Evolutionary conservation across 1,284 basidiomycete genomes (phyloP).

Genomic region (Pascua guehoae): DNA sequence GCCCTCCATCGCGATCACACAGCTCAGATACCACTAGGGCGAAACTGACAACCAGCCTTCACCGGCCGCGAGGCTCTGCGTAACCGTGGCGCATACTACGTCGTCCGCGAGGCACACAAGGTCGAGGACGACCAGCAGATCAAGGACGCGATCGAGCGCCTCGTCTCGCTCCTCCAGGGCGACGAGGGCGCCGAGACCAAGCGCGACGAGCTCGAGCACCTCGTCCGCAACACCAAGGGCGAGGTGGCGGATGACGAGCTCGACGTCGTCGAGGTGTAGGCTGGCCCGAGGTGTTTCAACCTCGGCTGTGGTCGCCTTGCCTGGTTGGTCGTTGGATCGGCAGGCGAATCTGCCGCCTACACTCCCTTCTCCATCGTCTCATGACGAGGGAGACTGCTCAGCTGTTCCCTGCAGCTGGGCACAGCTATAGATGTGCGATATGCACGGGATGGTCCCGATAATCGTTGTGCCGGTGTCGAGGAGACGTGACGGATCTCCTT

Average conservation of each 20-base stretch:
- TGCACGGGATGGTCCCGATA: too few relatives aligned
- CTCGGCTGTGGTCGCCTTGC: not conserved
- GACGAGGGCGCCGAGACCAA: constrained; percentile 60
- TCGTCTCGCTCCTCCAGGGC: constrained; percentile 70
- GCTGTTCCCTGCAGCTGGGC: too few relatives aligned
- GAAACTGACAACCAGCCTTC: constrained; percentile 50
- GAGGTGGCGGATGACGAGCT: constrained; percentile 32
- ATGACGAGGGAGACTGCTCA: too few relatives aligned
- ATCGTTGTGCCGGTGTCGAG: too few relatives aligned
- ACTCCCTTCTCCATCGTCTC: too few relatives aligned
- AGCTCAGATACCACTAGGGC: too few relatives aligned
- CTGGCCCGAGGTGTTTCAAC: not conserved
- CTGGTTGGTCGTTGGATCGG: not conserved
- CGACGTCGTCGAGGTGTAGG: constrained; percentile 34
- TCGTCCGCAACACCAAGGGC: constrained; percentile 50
- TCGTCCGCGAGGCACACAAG: constrained; percentile 76
- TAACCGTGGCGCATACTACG: constrained; percentile 78
- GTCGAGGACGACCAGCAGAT: constrained; percentile 72
- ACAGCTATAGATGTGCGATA: too few relatives aligned
- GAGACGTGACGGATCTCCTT: too few relatives aligned
- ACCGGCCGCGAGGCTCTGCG: constrained; percentile 81
- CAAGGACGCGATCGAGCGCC: constrained; percentile 63
- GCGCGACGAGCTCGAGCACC: constrained; percentile 53
- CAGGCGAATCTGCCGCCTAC: too few relatives aligned
- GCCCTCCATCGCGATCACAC: not conserved